These are phyloP conservation scores for Penicillium samsonianum DNA, from an alignment of 495 filamentous ascomycete genomes.

Conservation along the genomic window DNA sequence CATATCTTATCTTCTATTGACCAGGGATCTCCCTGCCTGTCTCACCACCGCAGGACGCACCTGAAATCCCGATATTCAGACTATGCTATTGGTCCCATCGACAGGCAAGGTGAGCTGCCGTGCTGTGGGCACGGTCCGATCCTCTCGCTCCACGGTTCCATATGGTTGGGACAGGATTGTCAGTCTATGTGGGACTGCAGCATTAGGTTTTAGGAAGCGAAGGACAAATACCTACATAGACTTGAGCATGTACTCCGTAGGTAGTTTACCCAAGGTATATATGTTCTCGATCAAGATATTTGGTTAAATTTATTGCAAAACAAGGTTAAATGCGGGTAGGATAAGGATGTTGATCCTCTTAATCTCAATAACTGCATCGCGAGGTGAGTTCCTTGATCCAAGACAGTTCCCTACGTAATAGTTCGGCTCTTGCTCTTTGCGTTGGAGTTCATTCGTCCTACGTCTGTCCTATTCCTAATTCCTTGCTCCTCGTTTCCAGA, in stretches of 20 bases:
- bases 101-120: neutral
- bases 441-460: neutral
- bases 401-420: neutral
- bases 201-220: neutral
- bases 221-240: neutral
- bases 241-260: neutral
- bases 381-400: neutral
- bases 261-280: neutral
- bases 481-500: neutral
- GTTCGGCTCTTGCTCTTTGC: neutral
- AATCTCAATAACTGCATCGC: neutral
- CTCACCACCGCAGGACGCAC: neutral
- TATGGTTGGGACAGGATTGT: neutral
- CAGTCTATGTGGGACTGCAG: neutral
- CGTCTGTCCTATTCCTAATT: neutral
- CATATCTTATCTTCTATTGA: neutral
- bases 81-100: neutral
- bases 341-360: neutral
- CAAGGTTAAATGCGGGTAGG: slow-evolving; percentile 1
- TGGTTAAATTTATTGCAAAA: neutral
- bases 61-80: neutral
- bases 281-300: no score
- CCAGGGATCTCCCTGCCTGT: slow-evolving; percentile 2
- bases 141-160: slow-evolving; percentile 7
- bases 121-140: slow-evolving; percentile 5